Conservation (phyloP, 1,284 basidiomycete genomes). For the Chalciporus sp. region DNA sequence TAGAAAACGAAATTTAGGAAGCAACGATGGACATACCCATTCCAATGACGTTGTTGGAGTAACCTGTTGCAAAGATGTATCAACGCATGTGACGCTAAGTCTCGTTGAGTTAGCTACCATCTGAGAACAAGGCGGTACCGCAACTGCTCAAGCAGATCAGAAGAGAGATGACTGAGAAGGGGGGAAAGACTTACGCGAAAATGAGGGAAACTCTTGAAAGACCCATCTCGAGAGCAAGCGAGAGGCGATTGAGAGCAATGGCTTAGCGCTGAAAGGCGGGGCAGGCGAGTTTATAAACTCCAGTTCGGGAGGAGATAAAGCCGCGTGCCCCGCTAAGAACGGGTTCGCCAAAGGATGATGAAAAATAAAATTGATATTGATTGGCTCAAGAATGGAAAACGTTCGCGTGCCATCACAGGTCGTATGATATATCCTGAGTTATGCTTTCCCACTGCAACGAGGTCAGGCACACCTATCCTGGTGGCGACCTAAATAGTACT, state of each 20-base stretch:
- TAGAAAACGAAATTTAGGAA: constrained; percentile 2
- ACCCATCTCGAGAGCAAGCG: constrained; percentile 17
- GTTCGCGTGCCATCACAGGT: constrained; percentile 18
- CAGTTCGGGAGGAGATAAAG: not conserved
- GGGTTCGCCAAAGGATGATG: not conserved
- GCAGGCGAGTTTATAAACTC: constrained; percentile 20
- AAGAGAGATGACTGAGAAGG: not conserved
- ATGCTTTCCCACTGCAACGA: not conserved
- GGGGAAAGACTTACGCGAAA: constrained; percentile 63
- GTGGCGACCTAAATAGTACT: too few relatives aligned
- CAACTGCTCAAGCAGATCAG: constrained; percentile 46
- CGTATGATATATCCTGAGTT: not conserved
- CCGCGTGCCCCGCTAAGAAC: not conserved
- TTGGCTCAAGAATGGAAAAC: constrained; percentile 24
- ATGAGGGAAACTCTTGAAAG: constrained; percentile 69
- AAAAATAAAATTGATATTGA: constrained; percentile 4
- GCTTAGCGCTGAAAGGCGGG: not conserved
- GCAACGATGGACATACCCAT: constrained; percentile 49
- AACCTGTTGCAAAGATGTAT: constrained; percentile 49
- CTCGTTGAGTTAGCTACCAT: constrained; percentile 52
- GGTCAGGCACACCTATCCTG: too few relatives aligned
- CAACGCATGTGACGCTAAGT: not conserved
- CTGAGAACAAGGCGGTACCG: constrained; percentile 86
- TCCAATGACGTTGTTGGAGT: constrained; percentile 81
- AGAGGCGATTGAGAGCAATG: constrained; percentile 1